Conservation (phyloP, 2,329 filamentous ascomycete species). For the Claviceps quebecensis region DNA sequence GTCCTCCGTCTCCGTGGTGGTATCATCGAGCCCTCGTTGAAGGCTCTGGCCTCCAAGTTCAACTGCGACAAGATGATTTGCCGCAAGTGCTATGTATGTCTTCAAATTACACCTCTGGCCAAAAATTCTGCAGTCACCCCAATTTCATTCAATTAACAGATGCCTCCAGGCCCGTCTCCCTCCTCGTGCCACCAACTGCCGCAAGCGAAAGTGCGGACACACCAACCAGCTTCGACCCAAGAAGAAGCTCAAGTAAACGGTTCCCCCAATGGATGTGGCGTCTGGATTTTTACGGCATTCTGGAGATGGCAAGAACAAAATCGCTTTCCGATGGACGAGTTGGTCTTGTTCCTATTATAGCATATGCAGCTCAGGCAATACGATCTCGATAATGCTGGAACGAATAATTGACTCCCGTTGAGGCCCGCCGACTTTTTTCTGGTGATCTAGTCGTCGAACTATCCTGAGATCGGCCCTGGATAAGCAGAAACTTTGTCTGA, state of each 20-base stretch:
- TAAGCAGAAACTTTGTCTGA: neutral
- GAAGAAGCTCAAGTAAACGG: conserved; percentile 91
- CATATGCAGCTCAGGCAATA: conserved; percentile 25
- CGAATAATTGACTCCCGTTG: neutral
- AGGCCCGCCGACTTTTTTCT: neutral
- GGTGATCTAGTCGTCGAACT: neutral
- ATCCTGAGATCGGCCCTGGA: neutral
- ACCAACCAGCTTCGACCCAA: conserved; percentile 99
- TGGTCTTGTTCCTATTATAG: conserved; percentile 27
- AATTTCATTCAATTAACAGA: conserved; percentile 6
- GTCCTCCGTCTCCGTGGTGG: conserved; percentile 98
- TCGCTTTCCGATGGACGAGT: conserved; percentile 22
- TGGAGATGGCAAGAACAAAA: conserved; percentile 22
- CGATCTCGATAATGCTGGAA: conserved; percentile 21
- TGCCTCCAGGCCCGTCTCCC: conserved; percentile 59
- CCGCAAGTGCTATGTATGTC: conserved; percentile 98
- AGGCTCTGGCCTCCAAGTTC: conserved; percentile 97
- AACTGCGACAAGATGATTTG: conserved; percentile 99
- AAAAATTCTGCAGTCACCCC: neutral
- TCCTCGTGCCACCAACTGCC: conserved; percentile 98
- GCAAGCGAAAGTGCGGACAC: conserved; percentile 99
- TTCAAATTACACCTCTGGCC: neutral
- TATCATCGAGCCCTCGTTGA: conserved; percentile 98
- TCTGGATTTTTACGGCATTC: conserved; percentile 30
- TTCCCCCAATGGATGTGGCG: conserved; percentile 27